Percentiles rank a stretch among this genome's conserved stretches.
Conservation (phyloP, 164 flowering plant species). For the Houttuynia cordata region DNA sequence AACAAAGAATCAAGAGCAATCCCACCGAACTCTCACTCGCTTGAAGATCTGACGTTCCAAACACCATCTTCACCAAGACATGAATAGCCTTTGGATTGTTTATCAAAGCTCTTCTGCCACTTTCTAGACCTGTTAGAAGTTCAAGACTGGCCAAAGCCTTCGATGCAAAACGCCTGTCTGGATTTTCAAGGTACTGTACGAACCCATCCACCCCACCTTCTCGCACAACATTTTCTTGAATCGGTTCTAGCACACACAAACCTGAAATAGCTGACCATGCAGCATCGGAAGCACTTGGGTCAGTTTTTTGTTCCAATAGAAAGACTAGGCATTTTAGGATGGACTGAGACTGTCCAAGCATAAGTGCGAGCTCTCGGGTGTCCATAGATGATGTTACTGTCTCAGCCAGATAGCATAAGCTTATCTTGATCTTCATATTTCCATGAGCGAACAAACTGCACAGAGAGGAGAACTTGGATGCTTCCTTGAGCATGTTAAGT, state of each 20-base stretch:
- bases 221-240: constrained; percentile 17
- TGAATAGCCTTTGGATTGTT: constrained; percentile 24
- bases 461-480: constrained; percentile 18
- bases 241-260: constrained; percentile 23
- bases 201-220: constrained; percentile 32
- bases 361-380: constrained; percentile 22
- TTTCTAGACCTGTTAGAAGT: constrained; percentile 22
- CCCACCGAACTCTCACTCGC: constrained; percentile 52
- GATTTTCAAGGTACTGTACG: constrained; percentile 18
- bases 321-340: constrained; percentile 15
- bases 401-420: constrained; percentile 39
- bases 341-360: constrained; percentile 16
- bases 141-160: constrained; percentile 34
- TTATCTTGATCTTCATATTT: constrained; percentile 18
- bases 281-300: constrained; percentile 17
- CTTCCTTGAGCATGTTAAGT: constrained; percentile 29
- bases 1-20: constrained; percentile 30
- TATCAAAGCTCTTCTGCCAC: constrained; percentile 26
- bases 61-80: constrained; percentile 52
- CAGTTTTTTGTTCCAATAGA: constrained; percentile 15
- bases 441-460: constrained; percentile 28
- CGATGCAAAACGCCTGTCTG: constrained; percentile 9
- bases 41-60: constrained; percentile 43
- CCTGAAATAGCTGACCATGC: constrained; percentile 30
- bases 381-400: constrained; percentile 24